phyloP scores from a whole-genome alignment of 2,329 filamentous ascomycete genomes.

The Coccinonectria pachysandricola region DNA sequence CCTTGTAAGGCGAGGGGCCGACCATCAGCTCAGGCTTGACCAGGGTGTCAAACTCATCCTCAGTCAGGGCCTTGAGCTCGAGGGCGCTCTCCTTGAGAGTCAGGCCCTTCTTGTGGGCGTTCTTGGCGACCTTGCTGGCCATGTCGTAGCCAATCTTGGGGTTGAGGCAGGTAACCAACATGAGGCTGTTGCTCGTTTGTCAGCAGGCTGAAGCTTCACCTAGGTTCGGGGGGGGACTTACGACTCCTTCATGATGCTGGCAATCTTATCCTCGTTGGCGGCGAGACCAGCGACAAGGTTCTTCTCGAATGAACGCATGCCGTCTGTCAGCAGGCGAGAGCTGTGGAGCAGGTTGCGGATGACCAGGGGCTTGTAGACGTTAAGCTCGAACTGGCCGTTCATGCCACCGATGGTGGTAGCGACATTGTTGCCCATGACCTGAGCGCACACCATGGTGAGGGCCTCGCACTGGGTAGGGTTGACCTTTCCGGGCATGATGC shows the following conservation, averaged over 20 bases:
- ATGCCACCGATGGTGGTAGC: conserved; percentile 89
- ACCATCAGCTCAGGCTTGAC: conserved; percentile 95
- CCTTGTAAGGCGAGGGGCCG: conserved; percentile 58
- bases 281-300: conserved; percentile 81
- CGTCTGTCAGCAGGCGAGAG: conserved; percentile 75
- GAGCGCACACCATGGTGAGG: conserved; percentile 92
- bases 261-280: conserved; percentile 90
- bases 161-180: conserved; percentile 97
- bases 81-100: conserved; percentile 90
- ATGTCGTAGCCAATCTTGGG: conserved; percentile 96
- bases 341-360: conserved; percentile 95
- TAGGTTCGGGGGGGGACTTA: too few species aligned
- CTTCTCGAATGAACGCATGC: conserved; percentile 91
- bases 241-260: conserved; percentile 87
- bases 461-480: conserved; percentile 98
- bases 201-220: too few species aligned
- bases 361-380: conserved; percentile 96
- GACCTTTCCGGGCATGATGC: conserved; percentile 99
- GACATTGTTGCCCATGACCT: conserved; percentile 96
- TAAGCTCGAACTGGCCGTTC: conserved; percentile 97
- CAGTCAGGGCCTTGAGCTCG: conserved; percentile 80
- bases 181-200: too few species aligned
- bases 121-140: conserved; percentile 95
- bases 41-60: conserved; percentile 79
- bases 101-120: conserved; percentile 95